Evolutionary conservation across 2,329 filamentous ascomycete species (phyloP).

Genomic region (Colletotrichum trifolii): DNA sequence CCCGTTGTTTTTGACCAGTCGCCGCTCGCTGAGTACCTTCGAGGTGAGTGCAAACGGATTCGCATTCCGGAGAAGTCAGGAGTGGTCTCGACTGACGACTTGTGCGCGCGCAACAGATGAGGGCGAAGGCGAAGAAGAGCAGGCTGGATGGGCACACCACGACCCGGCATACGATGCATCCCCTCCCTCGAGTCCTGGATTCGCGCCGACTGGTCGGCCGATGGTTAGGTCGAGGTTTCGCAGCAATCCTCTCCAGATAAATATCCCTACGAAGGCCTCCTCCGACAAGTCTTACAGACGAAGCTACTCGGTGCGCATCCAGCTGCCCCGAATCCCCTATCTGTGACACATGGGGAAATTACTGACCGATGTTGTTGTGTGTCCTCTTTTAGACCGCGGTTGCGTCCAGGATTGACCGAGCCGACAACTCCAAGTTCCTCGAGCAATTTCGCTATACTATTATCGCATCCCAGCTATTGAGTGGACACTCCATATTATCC

Average conservation of each 20-base stretch:
- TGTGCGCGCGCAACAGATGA: constrained; percentile 51
- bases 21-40: constrained; percentile 88
- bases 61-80: constrained; percentile 9
- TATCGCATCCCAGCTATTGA: constrained; percentile 89
- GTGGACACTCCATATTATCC: constrained; percentile 70
- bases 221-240: constrained; percentile 65
- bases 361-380: constrained; percentile 35
- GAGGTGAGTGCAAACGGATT: constrained; percentile 69
- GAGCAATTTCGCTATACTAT: constrained; percentile 95
- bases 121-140: constrained; percentile 63
- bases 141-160: constrained; percentile 58
- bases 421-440: constrained; percentile 85
- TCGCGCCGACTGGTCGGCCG: constrained; percentile 68
- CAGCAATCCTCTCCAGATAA: constrained; percentile 56
- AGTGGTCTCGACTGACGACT: constrained; percentile 37
- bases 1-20: constrained; percentile 87
- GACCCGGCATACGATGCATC: constrained; percentile 55
- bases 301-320: constrained; percentile 61
- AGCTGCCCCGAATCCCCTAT: constrained; percentile 7
- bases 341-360: constrained; percentile 39
- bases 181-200: constrained; percentile 61
- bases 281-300: constrained; percentile 57
- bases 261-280: constrained; percentile 52
- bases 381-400: constrained; percentile 67
- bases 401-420: constrained; percentile 77